Evolutionary conservation across 192 early-diverging fungal species (phyloP).

Genomic region (Funneliformis geosporum): DNA sequence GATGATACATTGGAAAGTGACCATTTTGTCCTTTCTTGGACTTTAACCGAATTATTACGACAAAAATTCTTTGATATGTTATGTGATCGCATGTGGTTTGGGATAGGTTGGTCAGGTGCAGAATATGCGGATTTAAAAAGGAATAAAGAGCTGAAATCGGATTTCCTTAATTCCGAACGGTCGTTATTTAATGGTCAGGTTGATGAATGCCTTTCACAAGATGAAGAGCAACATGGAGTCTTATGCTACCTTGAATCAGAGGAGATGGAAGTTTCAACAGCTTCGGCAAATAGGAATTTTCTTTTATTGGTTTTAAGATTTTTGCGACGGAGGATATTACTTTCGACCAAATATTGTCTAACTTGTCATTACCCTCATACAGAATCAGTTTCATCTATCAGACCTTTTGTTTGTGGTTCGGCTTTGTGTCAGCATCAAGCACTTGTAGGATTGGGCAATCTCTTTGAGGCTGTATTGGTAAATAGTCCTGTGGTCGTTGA

Average conservation of each 20-base stretch:
- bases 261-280: conserved; percentile 4
- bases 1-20: conserved; percentile 30
- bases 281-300: conserved; percentile 38
- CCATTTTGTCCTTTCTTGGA: conserved; percentile 48
- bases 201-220: conserved; percentile 26
- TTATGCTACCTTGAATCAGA: conserved; percentile 34
- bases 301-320: conserved; percentile 43
- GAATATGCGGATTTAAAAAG: conserved; percentile 32
- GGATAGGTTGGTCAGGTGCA: conserved; percentile 34
- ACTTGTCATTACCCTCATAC: conserved; percentile 42
- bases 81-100: conserved; percentile 38
- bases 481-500: conserved; percentile 47
- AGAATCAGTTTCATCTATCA: conserved; percentile 37
- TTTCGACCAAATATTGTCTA: conserved; percentile 44
- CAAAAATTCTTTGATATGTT: conserved; percentile 40
- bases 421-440: conserved; percentile 50
- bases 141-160: not conserved
- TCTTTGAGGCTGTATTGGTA: conserved; percentile 46
- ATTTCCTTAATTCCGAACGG: conserved; percentile 23
- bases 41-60: conserved; percentile 39
- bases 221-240: conserved; percentile 17
- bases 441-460: conserved; percentile 45
- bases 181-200: not conserved
- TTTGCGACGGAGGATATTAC: conserved; percentile 40
- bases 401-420: conserved; percentile 49